A percentile compares a stretch with the other conserved stretches of the same genome.
Evolutionary conservation across 2,329 filamentous ascomycete species (phyloP).

Genomic region (Lasiodiplodia sp.): DNA sequence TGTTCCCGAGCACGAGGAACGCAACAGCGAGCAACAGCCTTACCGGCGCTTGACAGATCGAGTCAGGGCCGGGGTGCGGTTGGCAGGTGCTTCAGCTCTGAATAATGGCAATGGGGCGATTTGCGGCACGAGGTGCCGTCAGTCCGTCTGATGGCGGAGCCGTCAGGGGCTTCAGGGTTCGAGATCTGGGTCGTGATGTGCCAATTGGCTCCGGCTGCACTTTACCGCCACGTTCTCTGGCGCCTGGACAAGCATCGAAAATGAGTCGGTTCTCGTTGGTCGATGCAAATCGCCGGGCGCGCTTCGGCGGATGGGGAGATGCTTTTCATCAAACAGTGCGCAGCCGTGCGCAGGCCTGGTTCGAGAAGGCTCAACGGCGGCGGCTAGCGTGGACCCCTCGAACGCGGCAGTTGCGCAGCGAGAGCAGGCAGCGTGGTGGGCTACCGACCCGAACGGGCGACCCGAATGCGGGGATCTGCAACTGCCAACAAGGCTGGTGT

Average conservation of each 20-base stretch:
- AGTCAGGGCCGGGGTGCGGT: constrained; percentile 3
- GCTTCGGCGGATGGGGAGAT: constrained; percentile 6
- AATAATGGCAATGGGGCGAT: constrained; percentile 18
- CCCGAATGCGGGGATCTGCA: constrained; percentile 22
- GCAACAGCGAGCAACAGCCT: constrained; percentile 4
- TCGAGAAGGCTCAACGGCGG: constrained; percentile 12
- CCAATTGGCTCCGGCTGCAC: constrained; percentile 21
- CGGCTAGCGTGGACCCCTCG: constrained; percentile 11
- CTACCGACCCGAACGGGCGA: constrained; percentile 19
- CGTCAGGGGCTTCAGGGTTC: constrained; percentile 23
- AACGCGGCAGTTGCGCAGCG: constrained; percentile 9
- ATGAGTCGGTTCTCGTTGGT: constrained; percentile 17
- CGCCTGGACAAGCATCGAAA: constrained; percentile 15
- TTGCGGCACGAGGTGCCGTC: constrained; percentile 9
- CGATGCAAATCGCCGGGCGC: constrained; percentile 21
- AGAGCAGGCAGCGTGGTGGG: neutral
- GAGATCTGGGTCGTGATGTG: constrained; percentile 22
- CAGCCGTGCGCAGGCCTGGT: neutral
- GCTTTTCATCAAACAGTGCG: neutral
- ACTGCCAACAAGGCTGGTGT: neutral
- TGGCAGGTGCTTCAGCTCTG: constrained; percentile 10
- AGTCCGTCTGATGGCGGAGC: constrained; percentile 7
- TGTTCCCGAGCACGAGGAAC: constrained; percentile 19
- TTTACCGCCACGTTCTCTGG: constrained; percentile 6
- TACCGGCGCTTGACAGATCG: constrained; percentile 11